A percentile compares a stretch with the other conserved stretches of the same genome.
Evolutionary conservation across 2,329 filamentous ascomycete species (phyloP).

Genomic region (Talaromyces rugulosus): DNA sequence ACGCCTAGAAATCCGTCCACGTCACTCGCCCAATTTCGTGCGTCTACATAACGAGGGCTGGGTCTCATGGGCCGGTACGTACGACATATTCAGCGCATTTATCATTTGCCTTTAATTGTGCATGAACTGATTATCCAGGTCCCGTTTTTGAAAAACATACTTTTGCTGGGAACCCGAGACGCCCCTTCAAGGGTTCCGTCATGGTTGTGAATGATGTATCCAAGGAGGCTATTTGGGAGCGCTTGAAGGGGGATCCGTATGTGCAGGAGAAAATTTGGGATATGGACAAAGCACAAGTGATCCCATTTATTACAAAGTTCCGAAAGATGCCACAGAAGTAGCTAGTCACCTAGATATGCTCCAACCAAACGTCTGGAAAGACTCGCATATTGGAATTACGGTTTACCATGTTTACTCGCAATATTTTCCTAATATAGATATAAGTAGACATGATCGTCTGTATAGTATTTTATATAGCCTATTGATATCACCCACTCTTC

Average conservation of each 20-base stretch:
- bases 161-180: neutral
- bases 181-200: neutral
- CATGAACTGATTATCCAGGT: neutral
- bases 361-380: neutral
- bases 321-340: neutral
- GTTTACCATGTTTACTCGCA: too few relatives aligned
- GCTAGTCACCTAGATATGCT: too few relatives aligned
- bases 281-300: neutral
- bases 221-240: neutral
- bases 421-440: neutral
- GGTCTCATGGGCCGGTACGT: neutral
- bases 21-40: neutral
- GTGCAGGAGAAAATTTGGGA: neutral
- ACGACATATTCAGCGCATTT: too few relatives aligned
- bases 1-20: neutral
- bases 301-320: neutral
- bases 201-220: neutral
- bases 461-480: neutral
- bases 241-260: neutral
- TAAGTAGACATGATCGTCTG: neutral
- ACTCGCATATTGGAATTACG: neutral
- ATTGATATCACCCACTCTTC: neutral
- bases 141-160: neutral
- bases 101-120: too few relatives aligned
- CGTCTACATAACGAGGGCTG: neutral